Percentiles rank a stretch among this genome's conserved stretches.
These are phyloP conservation scores for Cercospora sp. DNA, from an alignment of 2,329 filamentous ascomycete genomes.

Conservation along the genomic window DNA sequence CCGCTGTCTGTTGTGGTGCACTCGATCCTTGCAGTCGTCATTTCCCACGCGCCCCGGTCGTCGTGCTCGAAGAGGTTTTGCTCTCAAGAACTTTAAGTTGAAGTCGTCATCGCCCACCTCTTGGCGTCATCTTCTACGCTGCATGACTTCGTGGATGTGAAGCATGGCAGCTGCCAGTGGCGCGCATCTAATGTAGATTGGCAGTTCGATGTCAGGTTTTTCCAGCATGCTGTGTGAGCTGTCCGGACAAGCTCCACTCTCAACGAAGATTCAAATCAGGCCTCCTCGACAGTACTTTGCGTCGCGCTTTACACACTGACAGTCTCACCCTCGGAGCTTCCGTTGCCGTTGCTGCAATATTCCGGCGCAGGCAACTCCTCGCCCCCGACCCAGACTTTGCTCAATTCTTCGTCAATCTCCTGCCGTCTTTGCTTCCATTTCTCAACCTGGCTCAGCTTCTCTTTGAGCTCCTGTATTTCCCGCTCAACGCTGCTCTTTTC, in stretches of 20 bases:
- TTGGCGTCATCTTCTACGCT: background rate
- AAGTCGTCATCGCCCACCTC: background rate
- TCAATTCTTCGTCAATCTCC: slow-evolving; percentile 82
- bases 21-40: background rate
- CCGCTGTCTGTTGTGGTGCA: background rate
- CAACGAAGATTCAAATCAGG: background rate
- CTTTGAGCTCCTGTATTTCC: slow-evolving; percentile 80
- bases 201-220: background rate
- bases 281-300: background rate
- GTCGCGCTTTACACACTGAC: slow-evolving; percentile 11
- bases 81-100: background rate
- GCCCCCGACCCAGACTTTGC: slow-evolving; percentile 59
- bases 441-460: slow-evolving; percentile 77
- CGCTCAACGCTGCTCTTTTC: slow-evolving; percentile 94
- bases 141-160: background rate
- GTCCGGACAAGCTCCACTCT: background rate
- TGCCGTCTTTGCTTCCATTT: slow-evolving; percentile 75
- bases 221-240: background rate
- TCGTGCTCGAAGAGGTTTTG: background rate
- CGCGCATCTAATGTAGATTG: background rate
- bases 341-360: slow-evolving; percentile 18
- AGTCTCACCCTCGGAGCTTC: slow-evolving; percentile 19
- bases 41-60: background rate
- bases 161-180: background rate
- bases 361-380: slow-evolving; percentile 32